Conservation (phyloP, 257 asterid genomes). For the Eucommia ulmoides region DNA sequence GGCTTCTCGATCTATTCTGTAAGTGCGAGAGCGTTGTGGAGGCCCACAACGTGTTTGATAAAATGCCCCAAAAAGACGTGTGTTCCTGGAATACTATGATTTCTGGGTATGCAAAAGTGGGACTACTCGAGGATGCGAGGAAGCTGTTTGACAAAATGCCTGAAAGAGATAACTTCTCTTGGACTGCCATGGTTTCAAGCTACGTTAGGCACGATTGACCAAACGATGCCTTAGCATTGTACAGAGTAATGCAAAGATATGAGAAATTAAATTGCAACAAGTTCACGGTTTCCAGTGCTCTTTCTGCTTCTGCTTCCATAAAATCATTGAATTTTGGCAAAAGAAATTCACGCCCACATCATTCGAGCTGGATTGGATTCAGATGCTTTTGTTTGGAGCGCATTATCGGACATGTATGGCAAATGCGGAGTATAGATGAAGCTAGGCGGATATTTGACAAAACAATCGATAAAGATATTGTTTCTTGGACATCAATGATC, state of each 20-base stretch:
- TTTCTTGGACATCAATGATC: constrained; percentile 73
- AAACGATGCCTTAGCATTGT: constrained; percentile 43
- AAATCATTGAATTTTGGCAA: constrained; percentile 45
- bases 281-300: constrained; percentile 57
- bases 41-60: constrained; percentile 45
- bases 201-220: constrained; percentile 47
- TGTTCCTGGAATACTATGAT: constrained; percentile 76
- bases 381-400: constrained; percentile 70
- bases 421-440: constrained; percentile 60
- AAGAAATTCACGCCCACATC: constrained; percentile 65
- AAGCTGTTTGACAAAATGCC: constrained; percentile 61
- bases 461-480: constrained; percentile 50
- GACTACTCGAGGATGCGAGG: constrained; percentile 39
- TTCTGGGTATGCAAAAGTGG: constrained; percentile 44
- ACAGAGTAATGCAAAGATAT: constrained; percentile 42
- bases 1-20: constrained; percentile 47
- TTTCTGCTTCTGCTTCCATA: constrained; percentile 59
- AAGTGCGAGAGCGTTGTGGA: constrained; percentile 43
- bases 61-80: constrained; percentile 45
- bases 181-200: constrained; percentile 79
- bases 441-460: constrained; percentile 53
- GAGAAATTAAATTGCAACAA: constrained; percentile 24
- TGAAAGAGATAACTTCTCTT: constrained; percentile 53
- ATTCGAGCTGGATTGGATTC: constrained; percentile 45
- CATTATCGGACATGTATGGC: constrained; percentile 60